Percentiles rank a stretch among this genome's conserved stretches.
These are phyloP conservation scores for Suhomyces sp. DNA, from an alignment of 805 yeast genomes.

Conservation along the genomic window DNA sequence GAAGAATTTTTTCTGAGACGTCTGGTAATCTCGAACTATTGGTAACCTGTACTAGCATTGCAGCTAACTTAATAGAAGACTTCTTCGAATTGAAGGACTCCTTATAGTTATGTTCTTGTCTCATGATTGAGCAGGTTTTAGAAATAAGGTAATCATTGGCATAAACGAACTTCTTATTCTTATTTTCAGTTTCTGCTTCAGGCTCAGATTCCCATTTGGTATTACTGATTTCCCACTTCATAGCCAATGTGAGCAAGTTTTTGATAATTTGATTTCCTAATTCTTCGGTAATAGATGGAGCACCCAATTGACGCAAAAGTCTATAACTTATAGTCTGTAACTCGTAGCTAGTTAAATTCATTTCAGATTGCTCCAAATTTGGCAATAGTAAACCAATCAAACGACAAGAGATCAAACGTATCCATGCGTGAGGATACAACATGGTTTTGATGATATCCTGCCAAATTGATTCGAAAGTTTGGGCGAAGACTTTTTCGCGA, in stretches of 20 bases:
- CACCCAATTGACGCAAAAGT: conserved; percentile 73
- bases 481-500: conserved; percentile 27
- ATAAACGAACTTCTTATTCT: conserved; percentile 10
- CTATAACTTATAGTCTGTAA: conserved; percentile 69
- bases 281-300: conserved; percentile 66
- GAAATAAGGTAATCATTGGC: conserved; percentile 61
- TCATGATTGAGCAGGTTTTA: conserved; percentile 60
- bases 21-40: conserved; percentile 37
- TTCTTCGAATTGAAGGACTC: conserved; percentile 60
- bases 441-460: conserved; percentile 48
- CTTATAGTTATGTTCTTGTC: conserved; percentile 58
- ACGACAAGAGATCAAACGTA: conserved; percentile 64
- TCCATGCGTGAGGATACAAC: conserved; percentile 90
- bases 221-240: conserved; percentile 54
- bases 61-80: conserved; percentile 66
- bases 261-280: conserved; percentile 65
- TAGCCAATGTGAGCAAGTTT: conserved; percentile 58
- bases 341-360: conserved; percentile 40
- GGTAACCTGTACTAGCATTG: conserved; percentile 57
- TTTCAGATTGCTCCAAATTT: conserved; percentile 32
- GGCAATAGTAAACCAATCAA: conserved; percentile 53
- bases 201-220: conserved; percentile 29
- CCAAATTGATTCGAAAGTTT: conserved; percentile 47
- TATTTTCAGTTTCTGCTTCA: conserved; percentile 19
- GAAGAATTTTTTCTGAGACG: conserved; percentile 48